Percentiles rank a stretch among this genome's conserved stretches.
Conservation (phyloP, 345 rosid species). For the Cardamine chenopodiifolia region DNA sequence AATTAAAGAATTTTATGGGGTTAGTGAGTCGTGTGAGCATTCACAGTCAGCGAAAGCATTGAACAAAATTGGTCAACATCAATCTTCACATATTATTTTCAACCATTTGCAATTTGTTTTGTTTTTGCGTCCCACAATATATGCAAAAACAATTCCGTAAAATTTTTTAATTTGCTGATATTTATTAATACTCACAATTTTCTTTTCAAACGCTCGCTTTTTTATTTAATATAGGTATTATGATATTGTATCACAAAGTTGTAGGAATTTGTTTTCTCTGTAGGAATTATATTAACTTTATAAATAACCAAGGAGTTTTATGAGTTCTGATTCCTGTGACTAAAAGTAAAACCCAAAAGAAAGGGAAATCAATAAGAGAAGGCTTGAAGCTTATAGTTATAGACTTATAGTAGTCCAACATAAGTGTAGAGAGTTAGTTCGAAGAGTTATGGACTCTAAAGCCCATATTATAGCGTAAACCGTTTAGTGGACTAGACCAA, state of each 20-base stretch:
- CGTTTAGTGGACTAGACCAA: background rate
- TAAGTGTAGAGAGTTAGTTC: background rate
- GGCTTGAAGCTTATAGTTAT: background rate
- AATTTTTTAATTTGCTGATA: background rate
- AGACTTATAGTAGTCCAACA: background rate
- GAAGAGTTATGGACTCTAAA: conserved; percentile 15
- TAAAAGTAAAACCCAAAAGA: too few relatives aligned
- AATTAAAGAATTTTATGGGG: background rate
- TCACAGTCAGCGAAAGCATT: background rate
- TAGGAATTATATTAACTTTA: too few relatives aligned
- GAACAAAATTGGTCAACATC: conserved; percentile 20
- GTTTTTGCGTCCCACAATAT: background rate
- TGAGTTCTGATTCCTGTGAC: too few relatives aligned
- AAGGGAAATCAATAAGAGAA: background rate
- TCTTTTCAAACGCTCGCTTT: too few relatives aligned
- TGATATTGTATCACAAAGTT: too few relatives aligned
- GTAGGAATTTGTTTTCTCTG: too few relatives aligned
- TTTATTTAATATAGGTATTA: too few relatives aligned
- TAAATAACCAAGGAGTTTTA: too few relatives aligned
- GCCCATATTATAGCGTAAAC: conserved; percentile 6
- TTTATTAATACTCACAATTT: too few relatives aligned
- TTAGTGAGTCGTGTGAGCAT: background rate
- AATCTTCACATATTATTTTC: background rate
- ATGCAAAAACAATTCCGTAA: background rate
- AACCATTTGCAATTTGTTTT: background rate